phyloP scores from a whole-genome alignment of 164 flowering plant species.

The Vitis cinerea region DNA sequence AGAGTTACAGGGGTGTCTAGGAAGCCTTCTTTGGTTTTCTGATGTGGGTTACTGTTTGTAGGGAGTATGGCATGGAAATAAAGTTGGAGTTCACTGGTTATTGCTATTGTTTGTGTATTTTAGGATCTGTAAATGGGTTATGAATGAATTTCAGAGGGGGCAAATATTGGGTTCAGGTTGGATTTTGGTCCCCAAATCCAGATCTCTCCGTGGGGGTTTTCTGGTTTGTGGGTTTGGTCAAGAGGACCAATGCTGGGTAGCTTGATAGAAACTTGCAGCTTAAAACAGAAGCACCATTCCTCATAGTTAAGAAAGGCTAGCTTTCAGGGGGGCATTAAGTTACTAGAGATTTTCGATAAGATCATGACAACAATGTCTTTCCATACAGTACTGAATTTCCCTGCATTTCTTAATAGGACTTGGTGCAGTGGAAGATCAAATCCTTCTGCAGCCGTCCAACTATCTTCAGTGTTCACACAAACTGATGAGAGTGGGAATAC shows the following conservation, averaged over 20 bases:
- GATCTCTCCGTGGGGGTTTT: not conserved
- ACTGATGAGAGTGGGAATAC: slow-evolving; percentile 28
- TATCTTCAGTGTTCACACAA: slow-evolving; percentile 28
- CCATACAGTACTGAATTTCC: slow-evolving; percentile 18
- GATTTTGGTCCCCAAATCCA: too few species aligned
- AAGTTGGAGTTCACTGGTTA: not conserved
- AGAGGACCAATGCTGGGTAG: not conserved
- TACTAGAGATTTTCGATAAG: slow-evolving; percentile 23
- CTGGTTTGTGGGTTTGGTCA: not conserved
- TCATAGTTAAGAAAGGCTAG: too few species aligned
- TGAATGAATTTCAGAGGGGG: not conserved
- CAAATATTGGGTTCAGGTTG: too few species aligned
- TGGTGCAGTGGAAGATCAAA: slow-evolving; percentile 22
- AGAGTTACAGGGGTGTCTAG: not conserved
- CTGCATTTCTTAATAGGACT: slow-evolving; percentile 25
- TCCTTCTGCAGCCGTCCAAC: slow-evolving; percentile 15
- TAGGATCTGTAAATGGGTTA: not conserved
- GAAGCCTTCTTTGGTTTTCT: not conserved
- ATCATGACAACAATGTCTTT: slow-evolving; percentile 26
- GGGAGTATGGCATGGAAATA: not conserved
- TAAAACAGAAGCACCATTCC: too few species aligned
- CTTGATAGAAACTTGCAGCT: not conserved
- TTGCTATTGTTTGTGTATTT: not conserved
- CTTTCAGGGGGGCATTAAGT: not conserved
- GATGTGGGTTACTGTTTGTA: not conserved